Evolutionary conservation across 148 eudicot species (phyloP).

Genomic region (Salicornia ramosissima): DNA sequence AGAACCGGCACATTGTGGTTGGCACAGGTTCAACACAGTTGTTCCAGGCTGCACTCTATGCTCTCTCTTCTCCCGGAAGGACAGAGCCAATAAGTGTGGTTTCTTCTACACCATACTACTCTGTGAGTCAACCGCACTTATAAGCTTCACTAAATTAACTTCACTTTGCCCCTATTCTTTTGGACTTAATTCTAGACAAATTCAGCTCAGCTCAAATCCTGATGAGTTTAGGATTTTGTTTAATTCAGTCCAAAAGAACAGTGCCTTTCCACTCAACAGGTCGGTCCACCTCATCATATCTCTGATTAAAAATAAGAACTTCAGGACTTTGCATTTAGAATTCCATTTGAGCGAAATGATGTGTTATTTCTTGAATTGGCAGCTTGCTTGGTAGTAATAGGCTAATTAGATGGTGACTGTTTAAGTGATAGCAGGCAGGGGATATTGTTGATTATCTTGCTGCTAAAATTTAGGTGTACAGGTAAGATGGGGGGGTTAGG

Average conservation of each 20-base stretch:
- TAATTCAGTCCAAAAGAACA: too few species aligned
- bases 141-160: too few species aligned
- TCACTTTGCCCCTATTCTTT: too few species aligned
- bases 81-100: constrained; percentile 70
- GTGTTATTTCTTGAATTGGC: not conserved
- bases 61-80: constrained; percentile 41
- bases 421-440: too few species aligned
- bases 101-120: constrained; percentile 85
- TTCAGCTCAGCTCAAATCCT: too few species aligned
- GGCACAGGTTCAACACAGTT: constrained; percentile 95
- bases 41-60: constrained; percentile 84
- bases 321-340: not conserved
- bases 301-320: not conserved
- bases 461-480: not conserved
- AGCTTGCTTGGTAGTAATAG: not conserved
- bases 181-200: too few species aligned
- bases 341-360: not conserved
- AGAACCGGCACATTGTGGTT: constrained; percentile 67
- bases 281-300: constrained; percentile 1
- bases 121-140: constrained; percentile 48
- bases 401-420: not conserved
- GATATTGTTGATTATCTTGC: not conserved
- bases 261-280: not conserved
- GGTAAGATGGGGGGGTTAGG: not conserved
- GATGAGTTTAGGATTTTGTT: too few species aligned